A percentile compares a stretch with the other conserved stretches of the same genome.
Evolutionary conservation across 305 asterid species (phyloP).

Genomic region (Plantago coronopus): DNA sequence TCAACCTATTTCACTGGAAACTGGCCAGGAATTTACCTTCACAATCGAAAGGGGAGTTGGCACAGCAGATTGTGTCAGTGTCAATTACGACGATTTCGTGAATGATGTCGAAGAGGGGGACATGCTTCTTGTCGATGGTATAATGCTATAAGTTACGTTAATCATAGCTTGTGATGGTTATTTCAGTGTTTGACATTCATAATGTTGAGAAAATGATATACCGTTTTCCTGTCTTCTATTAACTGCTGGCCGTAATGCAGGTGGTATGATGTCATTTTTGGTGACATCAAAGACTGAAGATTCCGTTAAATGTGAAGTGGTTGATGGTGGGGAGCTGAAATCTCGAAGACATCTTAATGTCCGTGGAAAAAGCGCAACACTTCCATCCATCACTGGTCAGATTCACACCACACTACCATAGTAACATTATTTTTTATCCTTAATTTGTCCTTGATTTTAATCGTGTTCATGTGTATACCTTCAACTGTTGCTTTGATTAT

Average conservation of each 20-base stretch:
- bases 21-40: conserved; percentile 93
- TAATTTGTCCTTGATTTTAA: neutral
- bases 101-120: conserved; percentile 92
- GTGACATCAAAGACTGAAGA: conserved; percentile 76
- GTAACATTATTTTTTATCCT: conserved; percentile 9
- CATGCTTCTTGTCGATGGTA: conserved; percentile 98
- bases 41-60: conserved; percentile 96
- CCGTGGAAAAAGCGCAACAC: conserved; percentile 94
- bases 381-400: conserved; percentile 92
- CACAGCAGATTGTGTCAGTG: conserved; percentile 82
- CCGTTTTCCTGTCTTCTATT: neutral
- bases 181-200: too few relatives aligned
- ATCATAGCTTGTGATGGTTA: too few relatives aligned
- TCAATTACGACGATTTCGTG: conserved; percentile 96
- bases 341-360: conserved; percentile 94
- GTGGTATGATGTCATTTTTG: conserved; percentile 90
- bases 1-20: conserved; percentile 63
- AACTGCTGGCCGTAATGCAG: conserved; percentile 36
- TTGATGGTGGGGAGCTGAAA: conserved; percentile 96
- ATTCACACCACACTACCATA: conserved; percentile 15
- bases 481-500: conserved; percentile 18
- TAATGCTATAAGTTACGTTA: conserved; percentile 6
- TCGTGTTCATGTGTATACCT: conserved; percentile 6
- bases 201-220: neutral
- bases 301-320: conserved; percentile 88